A percentile compares a stretch with the other conserved stretches of the same genome.
Conservation (phyloP, 441 rosid species). For the Syzygium syzygioides region DNA sequence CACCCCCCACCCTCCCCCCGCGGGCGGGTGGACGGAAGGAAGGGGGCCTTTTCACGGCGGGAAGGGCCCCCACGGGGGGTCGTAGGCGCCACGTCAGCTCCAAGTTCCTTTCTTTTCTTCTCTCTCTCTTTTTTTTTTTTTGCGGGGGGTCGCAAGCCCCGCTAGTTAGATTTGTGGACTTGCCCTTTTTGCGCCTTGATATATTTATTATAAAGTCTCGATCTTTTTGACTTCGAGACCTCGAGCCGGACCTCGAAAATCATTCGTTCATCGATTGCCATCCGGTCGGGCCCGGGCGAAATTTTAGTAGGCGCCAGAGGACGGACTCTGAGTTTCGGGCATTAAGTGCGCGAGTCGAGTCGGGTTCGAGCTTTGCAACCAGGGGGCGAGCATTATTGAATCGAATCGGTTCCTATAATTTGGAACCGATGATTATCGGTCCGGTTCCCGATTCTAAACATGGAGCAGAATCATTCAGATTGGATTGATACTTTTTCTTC, state of each 20-base stretch:
- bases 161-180: too few species aligned
- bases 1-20: neutral
- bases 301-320: neutral
- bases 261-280: neutral
- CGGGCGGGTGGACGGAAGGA: too few species aligned
- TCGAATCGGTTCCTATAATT: too few species aligned
- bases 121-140: neutral
- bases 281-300: neutral
- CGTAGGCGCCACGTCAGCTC: conserved; percentile 17
- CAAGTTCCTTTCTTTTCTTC: neutral
- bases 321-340: neutral
- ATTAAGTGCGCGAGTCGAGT: rapidly evolving
- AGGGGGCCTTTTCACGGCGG: neutral
- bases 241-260: neutral
- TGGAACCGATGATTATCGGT: too few species aligned
- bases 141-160: too few species aligned
- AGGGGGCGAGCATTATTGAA: too few species aligned
- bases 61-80: neutral
- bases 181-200: too few species aligned
- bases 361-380: neutral
- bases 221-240: neutral
- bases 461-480: too few species aligned
- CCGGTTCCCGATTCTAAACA: too few species aligned
- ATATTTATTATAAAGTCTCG: too few species aligned
- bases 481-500: too few species aligned